Evolutionary conservation across 2,329 filamentous ascomycete species (phyloP), one percentile per base, ranked within the genome.

Genomic region (Hypoxylon sp.): DNA sequence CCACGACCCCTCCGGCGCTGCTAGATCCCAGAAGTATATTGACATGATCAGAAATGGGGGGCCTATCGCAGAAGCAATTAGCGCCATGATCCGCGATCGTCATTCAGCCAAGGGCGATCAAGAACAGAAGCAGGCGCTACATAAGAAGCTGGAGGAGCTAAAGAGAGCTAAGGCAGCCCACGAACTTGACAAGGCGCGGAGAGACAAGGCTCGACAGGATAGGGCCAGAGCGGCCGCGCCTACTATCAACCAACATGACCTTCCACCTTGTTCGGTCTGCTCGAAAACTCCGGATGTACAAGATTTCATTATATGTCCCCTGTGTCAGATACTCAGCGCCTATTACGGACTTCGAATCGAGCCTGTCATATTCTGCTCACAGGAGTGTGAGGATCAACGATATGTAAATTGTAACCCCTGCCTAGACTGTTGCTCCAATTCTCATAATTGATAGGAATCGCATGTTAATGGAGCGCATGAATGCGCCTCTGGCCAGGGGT

Each of bases 111-210:
- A 75, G 51, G 69, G 70, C 44, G 69, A 74, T 46, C 59, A 81
- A 46, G 80, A 83, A 11, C 79, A 82, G 46, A 78, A 75, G 31
- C 80, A 82, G 64, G 71, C 72, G 61, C 73, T 78, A 7, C 72
- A 76, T 35, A 75, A 75, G 58, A 81, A 83, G 8, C 75, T 86
- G 2, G 82, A 85, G 61, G 84, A 86, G 72, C 79, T 86, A 3
- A 80, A 79, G 17, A 79, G 85, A 63, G 85, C 85, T 30, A 85
- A 82, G 73, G 82, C 80, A 64, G 84, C 84, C 7, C 77, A 81
- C 51, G 77, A 79, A 25, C 68, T 76, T 8, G 72, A 69, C 42
- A 76, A 76, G 68, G 73, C 75, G 7, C 78, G 77, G 61, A 76
- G 73, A 59, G 75, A 78, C 35, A 77, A 78, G 56, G 64, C 71